phyloP scores from a whole-genome alignment of 768 basidiomycete species.

The Hysterangium stoloniferum region DNA sequence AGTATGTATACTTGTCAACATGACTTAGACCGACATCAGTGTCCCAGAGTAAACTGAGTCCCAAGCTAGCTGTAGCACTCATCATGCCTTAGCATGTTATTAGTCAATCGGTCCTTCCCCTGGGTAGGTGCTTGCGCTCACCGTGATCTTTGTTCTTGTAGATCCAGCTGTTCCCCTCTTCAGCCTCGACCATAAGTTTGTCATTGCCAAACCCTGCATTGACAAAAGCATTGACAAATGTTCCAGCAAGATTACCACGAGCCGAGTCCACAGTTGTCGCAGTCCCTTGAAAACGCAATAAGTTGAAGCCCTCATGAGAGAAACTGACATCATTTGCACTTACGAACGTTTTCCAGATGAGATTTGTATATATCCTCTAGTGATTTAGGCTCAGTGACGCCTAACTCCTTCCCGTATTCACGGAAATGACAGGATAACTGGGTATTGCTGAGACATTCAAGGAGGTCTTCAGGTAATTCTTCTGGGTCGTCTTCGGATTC shows the following conservation, averaged over 20 bases:
- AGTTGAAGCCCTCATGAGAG: neutral
- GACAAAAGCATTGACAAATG: slow-evolving; percentile 98
- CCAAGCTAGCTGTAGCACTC: slow-evolving; percentile 91
- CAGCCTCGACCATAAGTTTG: slow-evolving; percentile 94
- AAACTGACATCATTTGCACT: slow-evolving; percentile 17
- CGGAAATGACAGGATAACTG: slow-evolving; percentile 79
- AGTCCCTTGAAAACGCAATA: slow-evolving; percentile 50
- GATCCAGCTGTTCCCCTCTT: slow-evolving; percentile 96
- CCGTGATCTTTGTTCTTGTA: slow-evolving; percentile 99
- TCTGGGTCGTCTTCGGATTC: slow-evolving; percentile 41
- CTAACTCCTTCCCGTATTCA: slow-evolving; percentile 89
- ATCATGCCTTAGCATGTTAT: slow-evolving; percentile 64
- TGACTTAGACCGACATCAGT: slow-evolving; percentile 89
- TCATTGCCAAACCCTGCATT: slow-evolving; percentile 99
- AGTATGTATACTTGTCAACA: slow-evolving; percentile 97
- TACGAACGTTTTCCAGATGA: slow-evolving; percentile 86
- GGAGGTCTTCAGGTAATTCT: slow-evolving; percentile 71
- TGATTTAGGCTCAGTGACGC: slow-evolving; percentile 81
- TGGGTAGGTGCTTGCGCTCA: slow-evolving; percentile 23
- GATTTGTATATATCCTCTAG: slow-evolving; percentile 97
- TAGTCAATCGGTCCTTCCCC: neutral
- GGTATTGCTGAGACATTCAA: slow-evolving; percentile 81
- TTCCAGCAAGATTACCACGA: slow-evolving; percentile 87
- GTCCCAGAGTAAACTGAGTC: slow-evolving; percentile 92
- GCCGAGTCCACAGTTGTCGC: slow-evolving; percentile 86